These are phyloP conservation scores for Petunia hybrid DNA, from an alignment of 305 asterid genomes.

Conservation along the genomic window DNA sequence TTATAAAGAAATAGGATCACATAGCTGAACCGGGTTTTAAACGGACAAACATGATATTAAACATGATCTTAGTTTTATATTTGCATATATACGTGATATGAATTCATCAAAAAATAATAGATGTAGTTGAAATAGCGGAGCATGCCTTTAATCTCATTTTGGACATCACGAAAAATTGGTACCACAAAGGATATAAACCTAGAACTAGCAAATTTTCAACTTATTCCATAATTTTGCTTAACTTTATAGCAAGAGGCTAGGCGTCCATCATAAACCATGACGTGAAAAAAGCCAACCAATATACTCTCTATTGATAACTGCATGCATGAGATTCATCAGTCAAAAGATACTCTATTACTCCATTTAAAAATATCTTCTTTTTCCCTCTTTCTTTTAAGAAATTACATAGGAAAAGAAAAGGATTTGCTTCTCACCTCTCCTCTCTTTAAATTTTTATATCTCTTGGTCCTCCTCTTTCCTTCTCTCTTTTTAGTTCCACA, in stretches of 20 bases:
- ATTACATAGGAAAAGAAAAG: neutral
- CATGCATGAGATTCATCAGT: slow-evolving; percentile 34
- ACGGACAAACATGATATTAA: no score
- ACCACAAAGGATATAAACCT: neutral
- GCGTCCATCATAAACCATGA: neutral
- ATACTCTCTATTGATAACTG: neutral
- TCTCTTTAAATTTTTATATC: no score
- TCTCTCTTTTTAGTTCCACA: no score
- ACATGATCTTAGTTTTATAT: no score
- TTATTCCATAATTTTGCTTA: no score
- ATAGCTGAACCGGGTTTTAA: no score
- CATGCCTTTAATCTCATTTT: no score
- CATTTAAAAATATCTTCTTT: slow-evolving; percentile 8
- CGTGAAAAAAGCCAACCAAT: neutral
- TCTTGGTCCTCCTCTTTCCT: no score
- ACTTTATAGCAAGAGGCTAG: neutral
- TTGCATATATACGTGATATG: no score
- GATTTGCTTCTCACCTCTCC: neutral
- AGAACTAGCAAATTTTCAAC: neutral
- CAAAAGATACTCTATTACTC: slow-evolving; percentile 22
- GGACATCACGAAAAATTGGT: neutral
- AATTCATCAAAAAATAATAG: neutral
- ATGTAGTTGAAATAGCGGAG: no score
- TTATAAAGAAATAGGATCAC: no score
- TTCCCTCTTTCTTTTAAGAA: neutral